Evolutionary conservation across 495 filamentous ascomycete genomes (phyloP).

Genomic region (Thozetella sp.): DNA sequence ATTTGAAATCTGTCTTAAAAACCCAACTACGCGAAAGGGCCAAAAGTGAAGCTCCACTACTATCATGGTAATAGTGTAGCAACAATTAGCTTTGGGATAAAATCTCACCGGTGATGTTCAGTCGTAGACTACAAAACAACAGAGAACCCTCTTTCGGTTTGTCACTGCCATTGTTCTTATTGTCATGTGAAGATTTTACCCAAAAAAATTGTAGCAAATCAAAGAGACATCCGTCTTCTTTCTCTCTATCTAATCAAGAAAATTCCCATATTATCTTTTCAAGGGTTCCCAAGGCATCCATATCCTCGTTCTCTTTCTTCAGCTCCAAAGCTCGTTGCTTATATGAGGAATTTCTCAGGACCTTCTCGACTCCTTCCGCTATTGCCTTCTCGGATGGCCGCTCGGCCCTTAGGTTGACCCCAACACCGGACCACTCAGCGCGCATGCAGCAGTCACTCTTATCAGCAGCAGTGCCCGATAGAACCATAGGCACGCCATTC

Average conservation of each 20-base stretch:
- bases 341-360: constrained; percentile 19
- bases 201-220: too few species aligned
- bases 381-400: constrained; percentile 16
- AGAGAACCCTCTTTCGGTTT: too few species aligned
- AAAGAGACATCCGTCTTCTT: too few species aligned
- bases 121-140: too few species aligned
- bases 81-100: too few species aligned
- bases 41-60: too few species aligned
- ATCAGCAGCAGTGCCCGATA: constrained; percentile 21
- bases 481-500: constrained; percentile 23
- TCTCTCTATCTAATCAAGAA: neutral
- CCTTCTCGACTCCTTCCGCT: constrained; percentile 15
- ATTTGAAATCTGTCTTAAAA: too few species aligned
- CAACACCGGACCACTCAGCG: constrained; percentile 23
- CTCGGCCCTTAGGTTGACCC: constrained; percentile 21
- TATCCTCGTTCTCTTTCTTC: constrained; percentile 15
- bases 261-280: constrained; percentile 16
- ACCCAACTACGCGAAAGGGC: too few species aligned
- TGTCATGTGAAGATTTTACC: too few species aligned
- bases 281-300: constrained; percentile 21
- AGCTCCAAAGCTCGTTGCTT: constrained; percentile 20
- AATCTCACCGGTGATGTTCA: too few species aligned
- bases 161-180: too few species aligned
- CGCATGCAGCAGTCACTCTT: constrained; percentile 19
- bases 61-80: too few species aligned